A percentile compares a stretch with the other conserved stretches of the same genome.
phyloP scores from a whole-genome alignment of 208 protist genomes.

The Trypanosoma platydactyli region DNA sequence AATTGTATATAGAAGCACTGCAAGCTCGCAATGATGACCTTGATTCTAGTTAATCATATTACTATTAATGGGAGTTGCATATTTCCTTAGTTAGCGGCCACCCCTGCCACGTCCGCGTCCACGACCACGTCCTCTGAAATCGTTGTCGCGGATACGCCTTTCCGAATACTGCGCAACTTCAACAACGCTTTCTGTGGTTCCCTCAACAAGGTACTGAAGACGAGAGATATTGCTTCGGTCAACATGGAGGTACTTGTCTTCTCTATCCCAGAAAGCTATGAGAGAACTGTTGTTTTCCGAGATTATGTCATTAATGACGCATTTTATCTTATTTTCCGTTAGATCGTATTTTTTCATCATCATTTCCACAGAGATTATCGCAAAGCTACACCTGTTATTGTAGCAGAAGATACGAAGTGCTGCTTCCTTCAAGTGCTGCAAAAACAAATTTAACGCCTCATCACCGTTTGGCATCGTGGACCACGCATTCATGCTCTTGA shows the following conservation, averaged over 20 bases:
- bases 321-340: slow-evolving; percentile 55
- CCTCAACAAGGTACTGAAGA: slow-evolving; percentile 80
- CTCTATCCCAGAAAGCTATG: slow-evolving; percentile 83
- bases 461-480: slow-evolving; percentile 55
- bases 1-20: too few relatives aligned
- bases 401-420: slow-evolving; percentile 81
- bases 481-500: slow-evolving; percentile 68
- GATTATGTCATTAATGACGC: slow-evolving; percentile 70
- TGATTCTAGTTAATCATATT: slow-evolving; percentile 11
- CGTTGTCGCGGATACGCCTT: slow-evolving; percentile 44
- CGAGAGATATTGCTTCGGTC: slow-evolving; percentile 81
- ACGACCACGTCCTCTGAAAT: slow-evolving; percentile 39
- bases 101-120: slow-evolving; percentile 49
- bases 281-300: slow-evolving; percentile 67
- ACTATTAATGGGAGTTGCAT: background rate
- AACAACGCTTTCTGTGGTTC: slow-evolving; percentile 58
- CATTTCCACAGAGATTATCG: slow-evolving; percentile 72
- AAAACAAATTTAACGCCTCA: slow-evolving; percentile 41
- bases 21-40: too few relatives aligned
- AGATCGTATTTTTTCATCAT: slow-evolving; percentile 81
- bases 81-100: slow-evolving; percentile 26
- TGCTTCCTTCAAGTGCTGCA: slow-evolving; percentile 68
- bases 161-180: slow-evolving; percentile 69
- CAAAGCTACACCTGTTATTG: slow-evolving; percentile 74
- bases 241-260: slow-evolving; percentile 79